A percentile compares a stretch with the other conserved stretches of the same genome.
phyloP scores from a whole-genome alignment of 2,329 filamentous ascomycete species.

The Cytospora paraplurivora region DNA sequence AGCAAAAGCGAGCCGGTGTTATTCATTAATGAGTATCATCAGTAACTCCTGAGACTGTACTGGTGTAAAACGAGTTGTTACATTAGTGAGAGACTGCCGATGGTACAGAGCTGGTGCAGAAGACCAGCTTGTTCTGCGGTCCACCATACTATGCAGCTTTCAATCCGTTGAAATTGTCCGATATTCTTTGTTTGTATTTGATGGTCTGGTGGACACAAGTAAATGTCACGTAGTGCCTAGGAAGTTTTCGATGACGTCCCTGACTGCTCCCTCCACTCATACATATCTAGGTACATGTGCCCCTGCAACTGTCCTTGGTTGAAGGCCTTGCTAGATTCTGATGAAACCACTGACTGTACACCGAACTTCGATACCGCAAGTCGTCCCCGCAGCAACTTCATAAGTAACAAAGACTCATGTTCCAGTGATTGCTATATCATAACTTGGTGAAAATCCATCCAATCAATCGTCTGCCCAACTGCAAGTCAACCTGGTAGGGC shows the following conservation, averaged over 20 bases:
- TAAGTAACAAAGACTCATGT: neutral
- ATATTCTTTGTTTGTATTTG: neutral
- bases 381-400: neutral
- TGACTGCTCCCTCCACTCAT: neutral
- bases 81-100: neutral
- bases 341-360: neutral
- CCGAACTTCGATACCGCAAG: conserved; percentile 4
- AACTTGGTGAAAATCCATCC: neutral
- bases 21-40: too few species aligned
- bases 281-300: neutral
- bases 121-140: too few species aligned
- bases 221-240: neutral
- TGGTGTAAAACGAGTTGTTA: neutral
- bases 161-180: neutral
- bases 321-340: neutral
- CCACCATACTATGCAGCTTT: neutral
- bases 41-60: too few species aligned
- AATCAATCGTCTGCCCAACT: neutral
- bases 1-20: too few species aligned
- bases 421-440: neutral
- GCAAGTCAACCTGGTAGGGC: neutral
- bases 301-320: neutral
- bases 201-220: neutral
- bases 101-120: too few species aligned
- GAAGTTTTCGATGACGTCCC: neutral